Evolutionary conservation across 768 basidiomycete genomes (phyloP).

Genomic region (Saitozyma sp.): DNA sequence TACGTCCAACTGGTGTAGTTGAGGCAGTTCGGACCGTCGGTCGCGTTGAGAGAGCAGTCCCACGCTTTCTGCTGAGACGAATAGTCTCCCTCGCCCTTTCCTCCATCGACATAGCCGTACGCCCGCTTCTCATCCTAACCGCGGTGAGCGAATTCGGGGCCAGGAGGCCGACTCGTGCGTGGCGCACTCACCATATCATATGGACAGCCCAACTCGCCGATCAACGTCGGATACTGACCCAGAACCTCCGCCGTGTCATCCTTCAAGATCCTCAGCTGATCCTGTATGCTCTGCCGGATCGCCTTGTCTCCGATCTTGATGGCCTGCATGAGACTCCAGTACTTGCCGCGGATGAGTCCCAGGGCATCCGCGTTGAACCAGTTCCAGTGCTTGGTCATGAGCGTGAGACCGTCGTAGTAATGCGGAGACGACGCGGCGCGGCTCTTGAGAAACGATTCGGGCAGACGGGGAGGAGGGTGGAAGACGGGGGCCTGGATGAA

Average conservation of each 20-base stretch:
- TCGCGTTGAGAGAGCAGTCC: conserved; percentile 55
- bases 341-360: conserved; percentile 74
- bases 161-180: not conserved
- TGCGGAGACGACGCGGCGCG: conserved; percentile 44
- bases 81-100: conserved; percentile 71
- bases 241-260: conserved; percentile 67
- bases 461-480: conserved; percentile 40
- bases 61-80: conserved; percentile 69
- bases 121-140: conserved; percentile 71
- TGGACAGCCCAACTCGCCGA: conserved; percentile 76
- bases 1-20: conserved; percentile 56
- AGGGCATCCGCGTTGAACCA: conserved; percentile 78
- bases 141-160: conserved; percentile 2
- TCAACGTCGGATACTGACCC: conserved; percentile 74
- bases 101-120: conserved; percentile 73
- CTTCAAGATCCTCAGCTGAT: conserved; percentile 77
- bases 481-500: conserved; percentile 51
- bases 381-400: conserved; percentile 52
- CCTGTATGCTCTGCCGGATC: conserved; percentile 76
- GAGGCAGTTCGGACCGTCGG: conserved; percentile 54
- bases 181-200: conserved; percentile 43
- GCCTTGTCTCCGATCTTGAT: conserved; percentile 78
- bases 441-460: conserved; percentile 33
- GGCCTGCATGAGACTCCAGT: conserved; percentile 59
- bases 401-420: conserved; percentile 52